Base-by-base conservation (phyloP, 208 protist species). In the Leishmania guyanensis region DNA sequence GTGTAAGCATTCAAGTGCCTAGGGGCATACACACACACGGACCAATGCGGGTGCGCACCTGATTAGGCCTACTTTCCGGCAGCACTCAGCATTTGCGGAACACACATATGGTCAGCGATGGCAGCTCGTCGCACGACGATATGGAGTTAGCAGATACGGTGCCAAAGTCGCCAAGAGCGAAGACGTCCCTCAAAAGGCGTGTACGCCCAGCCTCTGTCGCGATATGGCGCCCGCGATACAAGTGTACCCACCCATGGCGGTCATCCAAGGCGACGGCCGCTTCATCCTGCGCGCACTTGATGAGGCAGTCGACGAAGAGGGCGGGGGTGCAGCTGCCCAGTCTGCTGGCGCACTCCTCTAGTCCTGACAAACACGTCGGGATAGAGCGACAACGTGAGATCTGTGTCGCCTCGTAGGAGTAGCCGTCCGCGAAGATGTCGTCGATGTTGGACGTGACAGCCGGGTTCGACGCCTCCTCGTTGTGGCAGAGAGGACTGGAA, bases 211-310 rank as follows among this genome's bases (percentile, higher is more conserved):
- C 39, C 22, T 81, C 82, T 3, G 77, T 68, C 36, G 69, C 10
- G 29, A 85, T 75, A 73, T 85, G 82, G 12, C 80, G 83, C 2
- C 86, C 86, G 62, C 72, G 80, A 71, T 83, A 89, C 62, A 89
- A 43, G 71, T 77, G 86, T 0, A 86, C 83, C 86, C 86, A 89
- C 16, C 79, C 79, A 20, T 76, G 78, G 36, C 79, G 64, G 48
- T 89, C 86, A 20, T 75, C 22, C 58, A 89, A 39, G 16, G 69
- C 70, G 66, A 89, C 29, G 20, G 62, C 69, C 9, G 83, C 83
- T 39, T 89, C 86, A 48, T 89, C 86, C n/a, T 78, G 83, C 20
- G 80, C 60, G 60, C 83, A 86, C 60, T 83, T 77, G 22, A 89
- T 60, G 12, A 89, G 70, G 39, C 83, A 84, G 51, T 89, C 83